Evolutionary conservation across 164 flowering plant genomes (phyloP), one percentile per base, ranked within the genome.

Genomic region (Kalanchoe fedtschenkoi): DNA sequence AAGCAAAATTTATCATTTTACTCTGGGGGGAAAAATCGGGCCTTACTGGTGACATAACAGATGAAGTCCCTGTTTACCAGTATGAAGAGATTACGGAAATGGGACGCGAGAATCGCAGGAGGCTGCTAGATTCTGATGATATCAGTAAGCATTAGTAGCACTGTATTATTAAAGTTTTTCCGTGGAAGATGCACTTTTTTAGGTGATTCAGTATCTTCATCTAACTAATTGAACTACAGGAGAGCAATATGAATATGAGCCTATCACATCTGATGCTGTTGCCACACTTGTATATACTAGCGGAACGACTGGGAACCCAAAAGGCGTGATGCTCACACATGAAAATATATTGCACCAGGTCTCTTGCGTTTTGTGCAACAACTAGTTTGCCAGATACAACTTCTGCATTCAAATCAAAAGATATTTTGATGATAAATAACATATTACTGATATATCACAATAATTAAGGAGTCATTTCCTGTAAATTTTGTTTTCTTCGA

Each of bases 301-400:
- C 82, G 98, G 98, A 61, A 87, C 96, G 61, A 87, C 96, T 24
- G 98, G 93, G 33, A 82, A 71, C 38, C 98, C 98, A 10, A 92
- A 89, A 80, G 98, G 96, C 34, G 93, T 92, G 44, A 89, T 92
- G 93, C 89, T 92, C 65, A 87, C 98, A 43, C 98, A 92, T 74
- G 75, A 65, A 65, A 92, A 92, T 80, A 75, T 92, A 17, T 67
- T 92, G 69, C 96, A 89, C 77, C 98, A 92, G 96, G 98, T 88
- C 64, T 62, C 75, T 67, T 7, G 5, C 64, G 24, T 22, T 24
- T 33, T 57, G 13, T 19, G 10, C 53, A 5, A n/a, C n/a, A n/a
- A n/a, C n/a, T n/a, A n/a, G n/a, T n/a, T n/a, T n/a, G n/a, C n/a
- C n/a, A n/a, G n/a, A n/a, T n/a, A n/a, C n/a, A n/a, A n/a, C n/a